Evolutionary conservation across 2,329 filamentous ascomycete genomes (phyloP), one percentile per base, ranked within the genome.

Genomic region (Berkeleyomyces basicola): DNA sequence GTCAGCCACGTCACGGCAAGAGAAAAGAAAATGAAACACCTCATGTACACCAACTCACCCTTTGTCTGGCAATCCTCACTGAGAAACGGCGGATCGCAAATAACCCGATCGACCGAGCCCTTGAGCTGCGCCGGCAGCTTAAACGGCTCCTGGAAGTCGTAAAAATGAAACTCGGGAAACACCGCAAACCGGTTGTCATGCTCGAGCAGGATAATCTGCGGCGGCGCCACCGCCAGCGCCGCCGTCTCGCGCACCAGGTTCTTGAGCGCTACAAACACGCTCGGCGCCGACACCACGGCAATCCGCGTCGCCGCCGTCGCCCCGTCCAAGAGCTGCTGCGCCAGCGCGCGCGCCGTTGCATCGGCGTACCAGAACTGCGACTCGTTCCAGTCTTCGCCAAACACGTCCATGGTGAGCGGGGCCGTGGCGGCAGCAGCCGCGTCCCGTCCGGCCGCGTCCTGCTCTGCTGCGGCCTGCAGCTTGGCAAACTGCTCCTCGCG

Each of bases 361-460:
- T 90, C 84, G 7, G 82, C 83, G 70, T 89, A 90, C 88, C 88
- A 93, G 69, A 93, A 93, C 73, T 92, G 88, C 66, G 82, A 86
- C 69, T 86, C 81, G 69, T 91, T 88, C 88, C 88, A 93, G 72
- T 92, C 85, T 72, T 92, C 88, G 1, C 78, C 77, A 68, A 92
- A 93, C 1, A 80, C 76, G 39, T 87, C 82, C 81, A 92, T 92
- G 14, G 74, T 76, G 62, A 80, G 66, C 46, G 71, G 70, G 9
- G n/a, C 42, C 40, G 66, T 63, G n/a, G 3, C 11, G 4, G 16
- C 58, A 16, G 16, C 51, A 37, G 14, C 14, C 6, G 44, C 55
- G 3, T 59, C 64, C 7, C 47, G 66, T 4, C 66, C 67, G 40
- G 69, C 69, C 14, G 67, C 65, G 31, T 63, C 46, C 7, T 44